These are phyloP conservation scores for Pythium periplocum DNA, from an alignment of 352 stramenopile genomes.

Conservation along the genomic window DNA sequence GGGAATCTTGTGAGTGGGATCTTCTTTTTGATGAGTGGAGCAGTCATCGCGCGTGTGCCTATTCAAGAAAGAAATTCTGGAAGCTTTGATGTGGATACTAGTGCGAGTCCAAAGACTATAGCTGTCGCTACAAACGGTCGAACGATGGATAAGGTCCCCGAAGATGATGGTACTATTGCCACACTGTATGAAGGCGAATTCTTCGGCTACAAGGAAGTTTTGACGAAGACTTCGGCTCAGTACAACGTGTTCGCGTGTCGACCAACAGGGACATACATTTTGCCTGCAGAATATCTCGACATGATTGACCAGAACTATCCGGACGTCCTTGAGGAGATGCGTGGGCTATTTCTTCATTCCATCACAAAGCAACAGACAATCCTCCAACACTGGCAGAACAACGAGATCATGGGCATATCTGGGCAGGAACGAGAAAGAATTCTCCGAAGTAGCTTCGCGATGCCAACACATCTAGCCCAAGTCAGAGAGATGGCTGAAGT, in stretches of 20 bases:
- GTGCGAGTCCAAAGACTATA: not conserved
- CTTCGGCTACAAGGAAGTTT: conserved; percentile 73
- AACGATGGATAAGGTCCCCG: conserved; percentile 16
- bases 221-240: conserved; percentile 44
- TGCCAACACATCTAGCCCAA: no score
- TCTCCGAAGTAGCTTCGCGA: conserved; percentile 6
- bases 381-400: conserved; percentile 66
- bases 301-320: conserved; percentile 45
- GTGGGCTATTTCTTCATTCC: conserved; percentile 62
- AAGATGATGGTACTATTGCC: conserved; percentile 39
- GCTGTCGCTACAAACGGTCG: not conserved
- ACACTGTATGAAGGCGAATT: conserved; percentile 73
- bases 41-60: conserved; percentile 43
- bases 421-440: conserved; percentile 33
- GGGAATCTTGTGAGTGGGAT: conserved; percentile 66
- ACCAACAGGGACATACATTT: conserved; percentile 54
- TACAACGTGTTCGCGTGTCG: conserved; percentile 70
- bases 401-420: conserved; percentile 59
- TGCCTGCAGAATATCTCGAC: conserved; percentile 57
- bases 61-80: not conserved
- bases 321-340: conserved; percentile 59
- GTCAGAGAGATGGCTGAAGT: no score
- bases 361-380: conserved; percentile 75
- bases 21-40: conserved; percentile 68
- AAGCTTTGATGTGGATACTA: not conserved